A percentile compares a stretch with the other conserved stretches of the same genome.
Conservation (phyloP, 176 grass and related monocot species). For the Coix lacrymajobi region DNA sequence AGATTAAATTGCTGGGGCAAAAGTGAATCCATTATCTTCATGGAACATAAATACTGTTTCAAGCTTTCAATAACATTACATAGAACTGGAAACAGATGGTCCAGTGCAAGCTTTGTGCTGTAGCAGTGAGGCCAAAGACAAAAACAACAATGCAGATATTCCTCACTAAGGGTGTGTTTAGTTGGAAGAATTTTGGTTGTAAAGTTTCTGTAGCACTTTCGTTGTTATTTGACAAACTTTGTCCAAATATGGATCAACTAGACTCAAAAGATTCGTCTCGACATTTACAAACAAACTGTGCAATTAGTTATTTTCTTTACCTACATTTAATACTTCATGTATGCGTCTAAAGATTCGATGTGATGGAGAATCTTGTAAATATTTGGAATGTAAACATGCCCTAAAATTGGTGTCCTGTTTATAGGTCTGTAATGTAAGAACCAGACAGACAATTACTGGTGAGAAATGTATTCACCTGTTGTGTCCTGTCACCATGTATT, state of each 20-base stretch:
- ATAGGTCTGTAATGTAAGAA: background rate
- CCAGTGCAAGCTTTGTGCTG: background rate
- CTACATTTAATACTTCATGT: too few relatives aligned
- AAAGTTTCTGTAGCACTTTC: too few relatives aligned
- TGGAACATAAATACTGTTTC: background rate
- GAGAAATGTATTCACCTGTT: slow-evolving; percentile 37
- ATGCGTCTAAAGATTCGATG: too few relatives aligned
- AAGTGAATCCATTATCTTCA: background rate
- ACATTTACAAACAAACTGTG: too few relatives aligned
- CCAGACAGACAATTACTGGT: background rate
- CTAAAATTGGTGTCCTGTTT: background rate
- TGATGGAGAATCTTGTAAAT: too few relatives aligned
- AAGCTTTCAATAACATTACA: background rate
- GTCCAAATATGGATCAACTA: too few relatives aligned
- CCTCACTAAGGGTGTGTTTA: too few relatives aligned
- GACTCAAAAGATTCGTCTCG: too few relatives aligned
- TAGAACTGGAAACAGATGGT: background rate
- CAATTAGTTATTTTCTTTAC: too few relatives aligned
- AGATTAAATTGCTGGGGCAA: background rate
- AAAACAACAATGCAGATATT: background rate
- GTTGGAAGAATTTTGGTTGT: too few relatives aligned
- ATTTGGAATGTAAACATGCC: too few relatives aligned
- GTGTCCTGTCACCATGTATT: slow-evolving; percentile 76
- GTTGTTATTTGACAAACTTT: too few relatives aligned
- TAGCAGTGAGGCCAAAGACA: background rate